Base-by-base conservation (phyloP, 352 stramenopile genomes). In the Phytopythium cucurbitacearum region DNA sequence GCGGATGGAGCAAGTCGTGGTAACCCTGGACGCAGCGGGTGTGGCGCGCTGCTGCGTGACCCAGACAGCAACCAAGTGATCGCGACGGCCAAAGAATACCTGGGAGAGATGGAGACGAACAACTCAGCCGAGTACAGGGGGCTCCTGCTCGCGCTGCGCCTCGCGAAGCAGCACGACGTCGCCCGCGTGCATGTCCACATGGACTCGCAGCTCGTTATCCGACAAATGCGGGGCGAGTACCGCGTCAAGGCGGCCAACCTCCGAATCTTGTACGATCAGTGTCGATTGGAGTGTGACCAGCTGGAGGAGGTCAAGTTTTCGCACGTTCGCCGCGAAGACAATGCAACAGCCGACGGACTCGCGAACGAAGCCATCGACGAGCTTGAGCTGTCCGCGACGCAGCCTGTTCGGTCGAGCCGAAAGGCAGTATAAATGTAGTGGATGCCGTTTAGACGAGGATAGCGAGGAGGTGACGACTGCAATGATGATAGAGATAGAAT, bases 131-230 rank as follows among this genome's bases (percentile, higher is more conserved):
- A 91, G 61, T 91, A 89, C 55, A 65, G 81, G 15, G 78, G 70
- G 0, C 61, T 91, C 34, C 55, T 84, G 56, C 64, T 91, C 42
- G 78, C 74, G 41, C 62, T 91, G 35, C 60, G 71, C 46, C 59
- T 89, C 39, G 81, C 78, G 28, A 57, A 77, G 48, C 55, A 69
- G 7, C 66, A 73, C 21, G 42, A 65, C 16, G 60, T 67, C 10
- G 34, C 52, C 4, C 42, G 68, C 43, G 58, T 91, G 16, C 57
- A 73, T 48, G 63, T 91, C 15, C 71, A 72, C 66, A 82, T 91
- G 81, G 81, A 91, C 73, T 91, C 81, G 67, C 72, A 89, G 64
- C 71, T 91, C 46, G 64, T 91, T n/a, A 62, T 89, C 40, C 73
- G 77, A 40, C 81, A 91, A 53, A 91, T 91, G 78, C 63, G 68